Base-by-base conservation (phyloP, 2,329 filamentous ascomycete genomes). In the Venturia oleaginea region DNA sequence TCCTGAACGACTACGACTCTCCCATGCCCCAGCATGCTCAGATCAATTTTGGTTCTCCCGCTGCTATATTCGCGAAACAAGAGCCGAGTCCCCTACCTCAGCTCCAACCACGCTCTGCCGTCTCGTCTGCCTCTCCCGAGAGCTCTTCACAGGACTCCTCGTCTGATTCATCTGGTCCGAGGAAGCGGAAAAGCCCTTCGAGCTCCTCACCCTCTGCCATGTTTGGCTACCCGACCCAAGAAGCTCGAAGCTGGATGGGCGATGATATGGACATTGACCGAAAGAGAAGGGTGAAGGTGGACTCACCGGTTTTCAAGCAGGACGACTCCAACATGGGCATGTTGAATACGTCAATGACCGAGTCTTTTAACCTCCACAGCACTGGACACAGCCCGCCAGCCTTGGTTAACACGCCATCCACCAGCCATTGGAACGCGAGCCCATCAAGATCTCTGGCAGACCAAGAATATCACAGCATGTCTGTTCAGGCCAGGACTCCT, bases 61-160 rank as follows among this genome's bases (percentile, higher is more conserved):
- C 34, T 34, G 17, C 46, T 3, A 54, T 63, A 8, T 51, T 51
- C 17, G 34, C 34, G 15, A 57, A 63, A 38, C 40, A 46, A n/a
- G 51, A 46, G 30, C 60, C 22, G 43, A 63, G 62, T 48, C 62
- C 62, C 27, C 32, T 63, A 19, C 43, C 61, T 38, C 62, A 63
- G 34, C 37, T 65, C 32, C 66, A 68, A 54, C 64, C 64, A 48
- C 66, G 68, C n/a, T 69, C 68, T 15, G 54, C 61, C 34, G 62
- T 68, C 61, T 71, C 70, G 11, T 71, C 70, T 2, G 66, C 70
- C 17, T 76, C 75, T 15, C 72, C 72, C 3, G 76, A 77, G 63
- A 77, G 72, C 67, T 77, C 76, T 5, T 74, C 73, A 65, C 75
- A 77, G 65, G 76, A 77, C 67, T 77, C 75, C 22, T 72, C 75